Evolutionary conservation across 306 rosid genomes (phyloP), one percentile per base, ranked within the genome.

Genomic region (Medicago lupulina): DNA sequence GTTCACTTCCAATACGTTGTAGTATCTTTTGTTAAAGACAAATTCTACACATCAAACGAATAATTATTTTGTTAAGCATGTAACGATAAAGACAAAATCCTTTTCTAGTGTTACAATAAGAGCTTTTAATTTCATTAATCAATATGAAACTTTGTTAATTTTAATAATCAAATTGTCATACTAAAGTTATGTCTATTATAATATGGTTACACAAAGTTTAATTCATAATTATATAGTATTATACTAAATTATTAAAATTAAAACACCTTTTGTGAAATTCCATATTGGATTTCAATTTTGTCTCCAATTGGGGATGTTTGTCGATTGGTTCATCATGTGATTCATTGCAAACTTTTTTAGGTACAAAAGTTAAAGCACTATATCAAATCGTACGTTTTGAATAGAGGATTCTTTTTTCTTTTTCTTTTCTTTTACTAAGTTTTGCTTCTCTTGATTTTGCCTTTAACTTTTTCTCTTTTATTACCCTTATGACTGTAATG

Each of bases 1-100:
- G 80, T 86, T 91, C 92, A 91, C 98, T 69, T 91, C 98, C 74
- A 93, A 78, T 3, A 88, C 95, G 31, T 71, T 86, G 86, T 49
- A 91, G 80, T 83, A 86, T 23, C 81, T 72, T 53, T 91, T 86
- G 88, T 93, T 93, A 55, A 88, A 93, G 43, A 0, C 11, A 49
- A 93, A 93, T 1, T 81, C 98, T 91, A 6, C 46, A 67, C 6
- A 8, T 1, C 34, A 21, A 11, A 67, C 13, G 8, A 46, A 46
- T 18, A 19, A 19, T 5, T 15, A 40, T 19, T 43, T 43, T 8
- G 6, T 13, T 18, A 40, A 41, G 19, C 53, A 39, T 39, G 70
- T 17, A 39, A 40, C n/a, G 31, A 38, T 8, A 61, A 31, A 9
- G 13, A 34, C 3, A 23, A 31, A 54, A 54, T 2, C 25, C 11